Evolutionary conservation across 164 flowering plant genomes (phyloP), one percentile per base, ranked within the genome.

Genomic region (Houttuynia cordata): DNA sequence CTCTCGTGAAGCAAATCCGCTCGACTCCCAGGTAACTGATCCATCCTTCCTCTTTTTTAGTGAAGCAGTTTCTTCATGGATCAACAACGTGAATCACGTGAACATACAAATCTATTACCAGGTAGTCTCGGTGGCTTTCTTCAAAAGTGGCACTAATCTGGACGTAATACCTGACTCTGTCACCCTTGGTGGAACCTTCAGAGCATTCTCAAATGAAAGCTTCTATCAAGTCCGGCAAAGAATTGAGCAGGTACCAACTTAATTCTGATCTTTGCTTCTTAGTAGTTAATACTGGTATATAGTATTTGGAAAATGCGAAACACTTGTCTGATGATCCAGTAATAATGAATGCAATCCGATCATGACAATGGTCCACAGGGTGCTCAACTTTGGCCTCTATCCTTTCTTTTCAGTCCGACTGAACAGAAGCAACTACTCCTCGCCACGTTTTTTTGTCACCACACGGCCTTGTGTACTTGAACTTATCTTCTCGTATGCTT

Each of bases 61-160:
- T n/a, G n/a, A n/a, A n/a, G n/a, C n/a, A n/a, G n/a, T n/a, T n/a
- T n/a, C n/a, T n/a, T n/a, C n/a, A n/a, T n/a, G n/a, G n/a, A n/a
- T n/a, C n/a, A n/a, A n/a, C n/a, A n/a, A n/a, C n/a, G n/a, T n/a
- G n/a, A n/a, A n/a, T n/a, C n/a, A n/a, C n/a, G n/a, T n/a, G n/a
- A n/a, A n/a, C n/a, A n/a, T n/a, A n/a, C n/a, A n/a, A n/a, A n/a
- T n/a, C 37, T 55, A 40, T 53, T 37, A 9, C 7, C 71, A 88
- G 98, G 98, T 92, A 22, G 90, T 92, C 37, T 87, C 98, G 0
- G 96, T 89, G 37, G 82, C 96, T 20, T 72, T 78, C 21, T 75
- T 89, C 64, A 71, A 78, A 51, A 87, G 86, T 53, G 88, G 89
- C 2, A 57, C 75, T 47, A 66, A 77, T 56, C 78, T 75, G 0